Evolutionary conservation across 768 basidiomycete genomes (phyloP).

Genomic region (Holtermannia corniformis): DNA sequence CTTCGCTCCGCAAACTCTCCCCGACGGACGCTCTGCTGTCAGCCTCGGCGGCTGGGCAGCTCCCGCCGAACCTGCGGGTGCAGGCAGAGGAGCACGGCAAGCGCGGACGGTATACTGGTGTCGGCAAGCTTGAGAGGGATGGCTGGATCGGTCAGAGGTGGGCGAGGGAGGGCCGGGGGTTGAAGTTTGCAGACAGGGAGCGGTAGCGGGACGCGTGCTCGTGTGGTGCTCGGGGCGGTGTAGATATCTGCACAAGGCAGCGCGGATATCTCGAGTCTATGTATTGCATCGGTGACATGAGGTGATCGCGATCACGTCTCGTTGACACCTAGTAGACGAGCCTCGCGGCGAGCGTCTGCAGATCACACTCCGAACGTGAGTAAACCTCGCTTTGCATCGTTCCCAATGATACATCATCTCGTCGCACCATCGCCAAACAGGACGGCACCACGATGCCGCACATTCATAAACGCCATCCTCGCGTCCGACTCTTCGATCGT

Average conservation of each 20-base stretch:
- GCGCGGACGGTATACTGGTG: constrained; percentile 10
- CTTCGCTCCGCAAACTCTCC: constrained; percentile 4
- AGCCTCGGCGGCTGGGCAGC: not conserved
- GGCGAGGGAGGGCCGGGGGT: constrained; percentile 18
- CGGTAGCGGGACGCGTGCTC: constrained; percentile 5
- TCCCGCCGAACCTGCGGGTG: constrained; percentile 24
- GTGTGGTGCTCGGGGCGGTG: too few relatives aligned
- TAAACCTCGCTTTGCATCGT: not conserved
- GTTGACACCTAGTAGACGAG: not conserved
- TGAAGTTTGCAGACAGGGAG: constrained; percentile 27
- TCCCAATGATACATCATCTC: not conserved
- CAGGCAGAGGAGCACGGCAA: constrained; percentile 19
- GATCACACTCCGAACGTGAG: not conserved
- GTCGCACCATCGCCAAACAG: constrained; percentile 22
- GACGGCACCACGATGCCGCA: constrained; percentile 14
- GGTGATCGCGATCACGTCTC: not conserved
- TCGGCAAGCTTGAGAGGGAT: constrained; percentile 7
- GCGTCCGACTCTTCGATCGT: constrained; percentile 27
- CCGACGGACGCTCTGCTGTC: constrained; percentile 13
- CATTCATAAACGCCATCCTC: constrained; percentile 26
- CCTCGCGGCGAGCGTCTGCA: not conserved
- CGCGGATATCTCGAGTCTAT: too few relatives aligned
- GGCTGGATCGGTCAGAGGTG: constrained; percentile 7
- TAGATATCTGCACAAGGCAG: too few relatives aligned
- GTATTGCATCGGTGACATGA: not conserved